Percentiles rank a stretch among this genome's conserved stretches.
Evolutionary conservation across 2,329 filamentous ascomycete species (phyloP).

Genomic region (Aspergillus novoparasiticus): DNA sequence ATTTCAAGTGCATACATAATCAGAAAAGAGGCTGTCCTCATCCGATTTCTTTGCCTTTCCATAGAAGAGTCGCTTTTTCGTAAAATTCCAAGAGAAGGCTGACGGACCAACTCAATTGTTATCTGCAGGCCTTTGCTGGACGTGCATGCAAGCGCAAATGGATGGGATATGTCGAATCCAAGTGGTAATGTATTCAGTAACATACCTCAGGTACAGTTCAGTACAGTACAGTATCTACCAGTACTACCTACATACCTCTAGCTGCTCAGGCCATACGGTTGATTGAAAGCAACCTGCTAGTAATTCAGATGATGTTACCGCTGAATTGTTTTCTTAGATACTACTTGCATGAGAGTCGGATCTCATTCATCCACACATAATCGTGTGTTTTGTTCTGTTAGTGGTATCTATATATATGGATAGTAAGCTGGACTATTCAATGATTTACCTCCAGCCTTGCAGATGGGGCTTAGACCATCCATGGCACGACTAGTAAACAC

Average conservation of each 20-base stretch:
- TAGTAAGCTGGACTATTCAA: slow-evolving; percentile 2
- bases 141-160: slow-evolving; percentile 5
- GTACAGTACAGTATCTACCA: neutral
- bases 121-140: slow-evolving; percentile 12
- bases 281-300: neutral
- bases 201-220: neutral
- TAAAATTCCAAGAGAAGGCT: neutral
- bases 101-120: neutral
- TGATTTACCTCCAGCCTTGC: neutral
- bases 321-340: neutral
- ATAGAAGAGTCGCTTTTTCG: neutral
- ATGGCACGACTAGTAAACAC: slow-evolving; percentile 2
- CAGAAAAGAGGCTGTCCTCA: neutral
- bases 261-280: no score
- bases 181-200: neutral
- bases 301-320: neutral
- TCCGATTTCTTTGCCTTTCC: neutral
- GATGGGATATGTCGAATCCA: neutral
- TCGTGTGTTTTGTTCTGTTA: neutral
- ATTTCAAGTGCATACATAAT: neutral
- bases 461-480: neutral
- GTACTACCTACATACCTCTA: neutral
- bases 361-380: neutral
- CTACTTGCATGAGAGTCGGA: neutral
- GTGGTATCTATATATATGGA: neutral